These are phyloP conservation scores for Starmerella riodocensis DNA, from an alignment of 805 yeast species.

Conservation along the genomic window DNA sequence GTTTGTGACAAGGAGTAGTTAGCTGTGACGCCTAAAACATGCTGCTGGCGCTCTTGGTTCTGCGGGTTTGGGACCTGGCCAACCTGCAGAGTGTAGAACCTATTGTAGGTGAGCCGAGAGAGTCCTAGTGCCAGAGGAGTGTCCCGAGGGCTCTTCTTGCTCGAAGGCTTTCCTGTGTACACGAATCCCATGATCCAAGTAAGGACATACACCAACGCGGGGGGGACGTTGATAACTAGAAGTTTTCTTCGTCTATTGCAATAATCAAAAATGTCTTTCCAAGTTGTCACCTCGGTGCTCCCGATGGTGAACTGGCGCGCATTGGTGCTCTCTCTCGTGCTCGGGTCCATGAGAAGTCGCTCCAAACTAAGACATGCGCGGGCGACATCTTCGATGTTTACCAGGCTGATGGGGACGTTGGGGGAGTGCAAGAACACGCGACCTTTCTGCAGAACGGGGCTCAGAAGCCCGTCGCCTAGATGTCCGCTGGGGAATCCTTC, in stretches of 20 bases:
- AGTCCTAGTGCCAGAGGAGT: slow-evolving; percentile 17
- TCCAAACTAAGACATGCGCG: slow-evolving; percentile 34
- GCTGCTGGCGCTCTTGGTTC: slow-evolving; percentile 15
- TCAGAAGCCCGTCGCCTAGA: slow-evolving; percentile 21
- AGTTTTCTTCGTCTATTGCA: slow-evolving; percentile 13
- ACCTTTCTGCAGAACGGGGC: slow-evolving; percentile 18
- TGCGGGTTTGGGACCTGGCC: slow-evolving; percentile 21
- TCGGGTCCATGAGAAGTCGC: slow-evolving; percentile 20
- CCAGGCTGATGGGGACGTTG: slow-evolving; percentile 21
- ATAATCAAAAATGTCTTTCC: slow-evolving; percentile 19
- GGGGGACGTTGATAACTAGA: slow-evolving; percentile 15
- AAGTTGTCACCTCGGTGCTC: slow-evolving; percentile 19
- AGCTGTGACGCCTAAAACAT: slow-evolving; percentile 16
- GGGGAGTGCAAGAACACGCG: slow-evolving; percentile 20
- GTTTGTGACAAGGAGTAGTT: slow-evolving; percentile 20
- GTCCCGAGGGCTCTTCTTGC: slow-evolving; percentile 5
- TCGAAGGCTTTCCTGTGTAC: slow-evolving; percentile 10
- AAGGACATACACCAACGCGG: slow-evolving; percentile 17
- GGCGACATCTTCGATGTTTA: slow-evolving; percentile 29
- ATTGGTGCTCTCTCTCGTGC: slow-evolving; percentile 8
- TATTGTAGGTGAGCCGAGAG: slow-evolving; percentile 19
- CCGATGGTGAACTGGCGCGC: slow-evolving; percentile 18
- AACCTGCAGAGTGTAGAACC: slow-evolving; percentile 21
- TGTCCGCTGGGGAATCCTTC: slow-evolving; percentile 24
- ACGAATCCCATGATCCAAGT: slow-evolving; percentile 16